phyloP scores from a whole-genome alignment of 768 basidiomycete genomes.

The Nevesoporus exiguus region DNA sequence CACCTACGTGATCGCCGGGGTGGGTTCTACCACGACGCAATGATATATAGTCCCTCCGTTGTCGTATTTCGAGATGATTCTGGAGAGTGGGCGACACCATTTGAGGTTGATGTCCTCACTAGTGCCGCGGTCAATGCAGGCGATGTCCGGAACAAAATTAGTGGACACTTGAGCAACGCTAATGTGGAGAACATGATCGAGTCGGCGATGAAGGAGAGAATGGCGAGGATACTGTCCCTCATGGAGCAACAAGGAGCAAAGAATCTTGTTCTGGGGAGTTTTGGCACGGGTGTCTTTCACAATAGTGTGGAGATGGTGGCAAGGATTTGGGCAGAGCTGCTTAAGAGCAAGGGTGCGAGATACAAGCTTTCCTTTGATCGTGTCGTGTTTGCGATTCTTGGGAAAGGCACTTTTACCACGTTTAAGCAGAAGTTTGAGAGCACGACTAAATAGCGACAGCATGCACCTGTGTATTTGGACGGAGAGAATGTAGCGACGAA shows the following conservation, averaged over 20 bases:
- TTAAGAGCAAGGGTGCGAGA: slow-evolving; percentile 46
- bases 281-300: slow-evolving; percentile 75
- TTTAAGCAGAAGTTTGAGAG: slow-evolving; percentile 39
- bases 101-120: slow-evolving; percentile 63
- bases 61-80: slow-evolving; percentile 60
- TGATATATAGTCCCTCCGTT: slow-evolving; percentile 69
- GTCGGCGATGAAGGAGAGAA: slow-evolving; percentile 61
- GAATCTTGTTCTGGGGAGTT: slow-evolving; percentile 67
- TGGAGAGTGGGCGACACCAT: slow-evolving; percentile 53
- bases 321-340: slow-evolving; percentile 59
- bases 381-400: slow-evolving; percentile 66
- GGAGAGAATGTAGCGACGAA: no score
- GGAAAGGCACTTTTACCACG: slow-evolving; percentile 42
- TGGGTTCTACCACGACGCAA: slow-evolving; percentile 73
- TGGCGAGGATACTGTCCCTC: slow-evolving; percentile 62
- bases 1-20: slow-evolving; percentile 48
- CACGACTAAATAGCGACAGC: not conserved
- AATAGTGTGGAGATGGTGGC: slow-evolving; percentile 61
- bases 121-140: slow-evolving; percentile 76
- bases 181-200: slow-evolving; percentile 42
- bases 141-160: slow-evolving; percentile 35
- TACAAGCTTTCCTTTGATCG: slow-evolving; percentile 57
- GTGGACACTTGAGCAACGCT: slow-evolving; percentile 2
- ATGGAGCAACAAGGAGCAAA: slow-evolving; percentile 59
- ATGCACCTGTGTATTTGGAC: not conserved